Conservation (phyloP, 2,329 filamentous ascomycete genomes). For the Xylaria sp. region DNA sequence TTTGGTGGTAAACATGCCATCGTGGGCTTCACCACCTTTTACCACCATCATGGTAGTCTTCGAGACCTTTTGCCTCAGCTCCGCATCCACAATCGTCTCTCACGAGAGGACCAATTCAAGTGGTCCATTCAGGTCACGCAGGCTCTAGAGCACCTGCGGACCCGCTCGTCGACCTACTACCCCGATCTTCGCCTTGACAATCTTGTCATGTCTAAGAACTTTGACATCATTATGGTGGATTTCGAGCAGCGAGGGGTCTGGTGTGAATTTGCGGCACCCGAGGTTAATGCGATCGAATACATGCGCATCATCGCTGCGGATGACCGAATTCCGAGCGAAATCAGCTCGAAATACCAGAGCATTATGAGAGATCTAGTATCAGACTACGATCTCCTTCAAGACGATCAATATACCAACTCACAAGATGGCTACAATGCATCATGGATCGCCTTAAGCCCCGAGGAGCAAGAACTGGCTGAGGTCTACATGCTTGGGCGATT, state of each 20-base stretch:
- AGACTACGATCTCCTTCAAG: conserved; percentile 49
- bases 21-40: conserved; percentile 62
- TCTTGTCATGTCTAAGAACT: conserved; percentile 55
- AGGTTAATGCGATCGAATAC: conserved; percentile 65
- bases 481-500: conserved; percentile 68
- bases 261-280: conserved; percentile 66
- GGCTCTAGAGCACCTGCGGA: conserved; percentile 57
- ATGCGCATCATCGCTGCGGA: conserved; percentile 59
- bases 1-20: conserved; percentile 63
- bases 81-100: conserved; percentile 52
- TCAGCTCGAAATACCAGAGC: conserved; percentile 48
- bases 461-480: conserved; percentile 62
- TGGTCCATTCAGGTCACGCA: conserved; percentile 61
- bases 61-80: conserved; percentile 60
- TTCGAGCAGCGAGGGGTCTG: conserved; percentile 68
- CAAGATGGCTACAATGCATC: conserved; percentile 59
- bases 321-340: conserved; percentile 49
- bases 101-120: conserved; percentile 52
- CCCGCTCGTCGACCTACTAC: conserved; percentile 55
- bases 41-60: conserved; percentile 59
- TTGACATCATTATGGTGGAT: conserved; percentile 61
- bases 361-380: conserved; percentile 53
- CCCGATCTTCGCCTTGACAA: conserved; percentile 66
- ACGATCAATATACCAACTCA: conserved; percentile 55
- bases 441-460: conserved; percentile 58